Evolutionary conservation across 441 rosid genomes (phyloP).

Genomic region (Arabidopsis hybrid): DNA sequence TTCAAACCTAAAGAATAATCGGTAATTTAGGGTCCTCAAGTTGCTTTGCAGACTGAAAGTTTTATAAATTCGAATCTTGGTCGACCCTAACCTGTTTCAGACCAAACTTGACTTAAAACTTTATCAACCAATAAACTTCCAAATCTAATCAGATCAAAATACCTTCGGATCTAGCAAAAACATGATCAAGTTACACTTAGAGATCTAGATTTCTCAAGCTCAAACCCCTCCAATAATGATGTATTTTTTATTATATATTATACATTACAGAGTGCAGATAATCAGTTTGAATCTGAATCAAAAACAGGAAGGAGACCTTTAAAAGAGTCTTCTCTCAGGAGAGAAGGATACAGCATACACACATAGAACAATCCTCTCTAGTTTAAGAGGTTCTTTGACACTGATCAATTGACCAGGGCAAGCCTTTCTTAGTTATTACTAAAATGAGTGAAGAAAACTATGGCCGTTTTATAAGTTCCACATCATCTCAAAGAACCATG

Average conservation of each 20-base stretch:
- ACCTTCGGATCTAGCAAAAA: background rate
- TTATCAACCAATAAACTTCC: background rate
- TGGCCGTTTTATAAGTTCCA: constrained; percentile 29
- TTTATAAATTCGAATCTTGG: background rate
- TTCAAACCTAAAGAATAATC: no score
- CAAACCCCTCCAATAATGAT: background rate
- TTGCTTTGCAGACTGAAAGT: background rate
- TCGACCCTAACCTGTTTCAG: background rate
- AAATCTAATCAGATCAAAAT: background rate
- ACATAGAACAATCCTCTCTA: constrained; percentile 22
- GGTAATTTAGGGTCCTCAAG: background rate
- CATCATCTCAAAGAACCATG: constrained; percentile 30
- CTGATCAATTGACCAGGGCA: constrained; percentile 23
- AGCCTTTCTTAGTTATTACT: constrained; percentile 27
- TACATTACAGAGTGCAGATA: constrained; percentile 13
- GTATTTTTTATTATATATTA: background rate
- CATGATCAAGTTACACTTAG: background rate
- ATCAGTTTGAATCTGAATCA: constrained; percentile 19
- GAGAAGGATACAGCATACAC: constrained; percentile 22
- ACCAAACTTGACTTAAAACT: background rate
- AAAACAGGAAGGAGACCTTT: background rate
- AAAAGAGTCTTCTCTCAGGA: background rate
- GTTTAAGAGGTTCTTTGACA: constrained; percentile 8
- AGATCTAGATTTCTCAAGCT: background rate
- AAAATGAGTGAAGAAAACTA: constrained; percentile 17